These are phyloP conservation scores for Moelleriella libera DNA, from an alignment of 2,329 filamentous ascomycete species.

Conservation along the genomic window DNA sequence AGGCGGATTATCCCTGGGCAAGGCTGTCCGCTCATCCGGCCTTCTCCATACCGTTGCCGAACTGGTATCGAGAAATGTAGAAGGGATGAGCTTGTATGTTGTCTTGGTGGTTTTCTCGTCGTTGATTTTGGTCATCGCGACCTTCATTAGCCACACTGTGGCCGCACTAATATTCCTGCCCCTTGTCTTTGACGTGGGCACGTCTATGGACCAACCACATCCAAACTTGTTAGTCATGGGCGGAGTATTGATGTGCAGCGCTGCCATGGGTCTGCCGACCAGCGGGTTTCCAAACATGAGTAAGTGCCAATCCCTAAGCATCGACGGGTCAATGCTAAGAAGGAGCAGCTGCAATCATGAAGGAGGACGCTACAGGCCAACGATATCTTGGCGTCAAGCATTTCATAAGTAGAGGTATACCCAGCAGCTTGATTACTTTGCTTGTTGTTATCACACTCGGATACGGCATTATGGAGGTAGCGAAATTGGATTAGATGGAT, in stretches of 20 bases:
- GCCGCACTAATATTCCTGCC: slow-evolving; percentile 90
- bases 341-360: slow-evolving; percentile 82
- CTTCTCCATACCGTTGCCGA: slow-evolving; percentile 77
- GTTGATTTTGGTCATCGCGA: slow-evolving; percentile 83
- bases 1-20: slow-evolving; percentile 81
- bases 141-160: slow-evolving; percentile 95
- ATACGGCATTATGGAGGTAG: slow-evolving; percentile 76
- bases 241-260: slow-evolving; percentile 87
- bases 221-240: slow-evolving; percentile 94
- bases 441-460: slow-evolving; percentile 75
- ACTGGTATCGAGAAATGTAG: slow-evolving; percentile 58
- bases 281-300: slow-evolving; percentile 99
- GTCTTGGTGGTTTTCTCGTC: slow-evolving; percentile 74
- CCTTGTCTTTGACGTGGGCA: slow-evolving; percentile 74
- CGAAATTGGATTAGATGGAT: slow-evolving; percentile 35
- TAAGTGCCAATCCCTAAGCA: slow-evolving; percentile 36
- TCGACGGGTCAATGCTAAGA: slow-evolving; percentile 8
- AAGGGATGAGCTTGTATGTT: slow-evolving; percentile 70
- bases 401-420: slow-evolving; percentile 88
- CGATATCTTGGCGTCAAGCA: slow-evolving; percentile 86
- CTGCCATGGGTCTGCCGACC: slow-evolving; percentile 90
- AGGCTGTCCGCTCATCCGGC: slow-evolving; percentile 86
- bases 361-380: slow-evolving; percentile 88
- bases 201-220: slow-evolving; percentile 74
- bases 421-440: slow-evolving; percentile 70